Percentiles rank a stretch among this genome's conserved stretches.
phyloP scores from a whole-genome alignment of 192 early-diverging fungal genomes.

The Coemansia reversa region DNA sequence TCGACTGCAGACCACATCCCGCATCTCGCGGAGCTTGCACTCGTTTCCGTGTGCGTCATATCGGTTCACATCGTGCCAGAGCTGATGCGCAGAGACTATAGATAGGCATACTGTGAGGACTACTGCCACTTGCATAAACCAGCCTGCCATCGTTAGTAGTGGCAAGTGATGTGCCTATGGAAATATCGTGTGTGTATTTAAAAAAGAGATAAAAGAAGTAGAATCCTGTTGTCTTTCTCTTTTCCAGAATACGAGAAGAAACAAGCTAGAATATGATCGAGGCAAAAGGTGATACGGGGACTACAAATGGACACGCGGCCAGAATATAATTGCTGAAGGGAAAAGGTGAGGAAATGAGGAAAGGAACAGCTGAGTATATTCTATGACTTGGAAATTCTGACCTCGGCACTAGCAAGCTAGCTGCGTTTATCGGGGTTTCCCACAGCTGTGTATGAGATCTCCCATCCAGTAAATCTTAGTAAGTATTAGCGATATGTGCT shows the following conservation, averaged over 20 bases:
- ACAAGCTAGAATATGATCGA: not conserved
- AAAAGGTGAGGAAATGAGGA: not conserved
- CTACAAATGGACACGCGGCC: not conserved
- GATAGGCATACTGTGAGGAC: not conserved
- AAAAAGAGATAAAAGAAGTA: not conserved
- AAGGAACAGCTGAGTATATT: not conserved
- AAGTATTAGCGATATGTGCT: not conserved
- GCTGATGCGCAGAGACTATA: slow-evolving; percentile 12
- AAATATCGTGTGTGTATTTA: not conserved
- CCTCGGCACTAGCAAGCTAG: not conserved
- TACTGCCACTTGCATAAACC: not conserved
- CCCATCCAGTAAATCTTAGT: not conserved
- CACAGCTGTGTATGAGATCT: not conserved
- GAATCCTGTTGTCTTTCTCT: not conserved
- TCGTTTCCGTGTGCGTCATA: slow-evolving; percentile 52
- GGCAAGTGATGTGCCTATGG: not conserved
- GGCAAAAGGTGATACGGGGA: not conserved
- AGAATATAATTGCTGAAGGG: not conserved
- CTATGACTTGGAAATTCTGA: not conserved
- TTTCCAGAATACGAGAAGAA: not conserved
- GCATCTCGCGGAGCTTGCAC: slow-evolving; percentile 43
- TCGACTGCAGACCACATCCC: slow-evolving; percentile 37
- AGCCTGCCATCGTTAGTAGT: not conserved
- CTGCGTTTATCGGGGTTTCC: not conserved
- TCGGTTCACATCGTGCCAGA: slow-evolving; percentile 54